Percentiles rank a stretch among this genome's conserved stretches.
phyloP scores from a whole-genome alignment of 2,329 filamentous ascomycete genomes.

The Colletotrichum sp. region DNA sequence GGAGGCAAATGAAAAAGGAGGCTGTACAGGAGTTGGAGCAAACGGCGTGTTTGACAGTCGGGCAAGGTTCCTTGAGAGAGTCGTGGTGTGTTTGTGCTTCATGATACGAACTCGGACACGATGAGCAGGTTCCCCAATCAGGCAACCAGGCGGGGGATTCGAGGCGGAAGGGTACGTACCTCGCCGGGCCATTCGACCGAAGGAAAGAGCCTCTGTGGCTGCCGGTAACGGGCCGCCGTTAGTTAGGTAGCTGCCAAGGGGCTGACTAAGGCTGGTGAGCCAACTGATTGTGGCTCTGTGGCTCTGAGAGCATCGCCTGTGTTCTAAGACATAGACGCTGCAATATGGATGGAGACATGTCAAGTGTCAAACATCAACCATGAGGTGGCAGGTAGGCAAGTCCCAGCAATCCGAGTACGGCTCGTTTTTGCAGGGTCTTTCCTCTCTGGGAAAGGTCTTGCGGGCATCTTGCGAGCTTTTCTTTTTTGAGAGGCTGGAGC shows the following conservation, averaged over 20 bases:
- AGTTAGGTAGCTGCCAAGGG: not conserved
- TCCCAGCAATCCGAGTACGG: not conserved
- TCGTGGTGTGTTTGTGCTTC: not conserved
- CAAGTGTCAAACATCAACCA: not conserved
- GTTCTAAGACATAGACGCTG: not conserved
- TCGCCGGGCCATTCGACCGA: not conserved
- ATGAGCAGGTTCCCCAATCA: not conserved
- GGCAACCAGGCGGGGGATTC: not conserved
- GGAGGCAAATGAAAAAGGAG: not conserved
- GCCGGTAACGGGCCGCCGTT: not conserved
- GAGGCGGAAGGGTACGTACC: not conserved
- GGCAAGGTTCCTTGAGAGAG: not conserved
- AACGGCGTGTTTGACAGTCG: slow-evolving; percentile 1
- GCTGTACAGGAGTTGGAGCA: not conserved
- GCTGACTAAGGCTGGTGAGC: not conserved
- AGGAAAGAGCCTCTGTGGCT: not conserved
- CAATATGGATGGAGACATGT: not conserved
- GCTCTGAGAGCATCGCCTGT: not conserved
- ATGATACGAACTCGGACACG: slow-evolving; percentile 13
- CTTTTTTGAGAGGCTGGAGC: not conserved
- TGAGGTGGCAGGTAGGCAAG: not conserved
- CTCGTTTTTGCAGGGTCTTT: not conserved
- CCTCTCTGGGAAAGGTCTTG: not conserved
- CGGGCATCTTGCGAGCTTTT: not conserved
- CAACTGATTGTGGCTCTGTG: not conserved